A percentile compares a stretch with the other conserved stretches of the same genome.
Conservation (phyloP, 352 stramenopile genomes). For the Thalassiosira hispida region DNA sequence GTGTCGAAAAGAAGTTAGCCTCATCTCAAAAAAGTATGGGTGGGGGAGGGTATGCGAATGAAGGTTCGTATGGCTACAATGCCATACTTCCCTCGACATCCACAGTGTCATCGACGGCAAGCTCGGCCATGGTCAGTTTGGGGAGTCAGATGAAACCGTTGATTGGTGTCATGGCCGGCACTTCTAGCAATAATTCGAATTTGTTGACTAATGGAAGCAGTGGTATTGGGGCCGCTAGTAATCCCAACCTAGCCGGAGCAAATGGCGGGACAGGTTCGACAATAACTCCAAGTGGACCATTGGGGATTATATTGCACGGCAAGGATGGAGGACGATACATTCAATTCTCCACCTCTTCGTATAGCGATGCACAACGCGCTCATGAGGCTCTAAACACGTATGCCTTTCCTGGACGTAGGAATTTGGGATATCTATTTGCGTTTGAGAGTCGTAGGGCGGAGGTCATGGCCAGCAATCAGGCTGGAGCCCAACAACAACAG, state of each 20-base stretch:
- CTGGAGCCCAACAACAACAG: not conserved
- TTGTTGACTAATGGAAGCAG: slow-evolving; percentile 17
- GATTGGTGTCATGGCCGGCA: slow-evolving; percentile 16
- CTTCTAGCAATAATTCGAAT: slow-evolving; percentile 20
- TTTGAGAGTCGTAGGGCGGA: slow-evolving; percentile 79
- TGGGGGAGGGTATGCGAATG: too few species aligned
- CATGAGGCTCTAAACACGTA: slow-evolving; percentile 79
- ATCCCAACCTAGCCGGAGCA: not conserved
- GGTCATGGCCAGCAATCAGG: slow-evolving; percentile 54
- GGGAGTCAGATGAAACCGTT: slow-evolving; percentile 57
- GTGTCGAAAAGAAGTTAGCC: slow-evolving; percentile 68
- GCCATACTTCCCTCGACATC: slow-evolving; percentile 39
- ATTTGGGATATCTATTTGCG: slow-evolving; percentile 84
- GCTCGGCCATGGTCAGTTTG: slow-evolving; percentile 38
- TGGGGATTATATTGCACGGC: slow-evolving; percentile 66
- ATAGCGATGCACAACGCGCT: slow-evolving; percentile 67
- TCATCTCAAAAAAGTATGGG: slow-evolving; percentile 30
- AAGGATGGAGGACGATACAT: slow-evolving; percentile 75
- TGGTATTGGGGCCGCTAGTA: slow-evolving; percentile 6
- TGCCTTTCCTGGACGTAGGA: slow-evolving; percentile 79
- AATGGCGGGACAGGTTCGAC: not conserved
- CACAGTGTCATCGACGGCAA: slow-evolving; percentile 13
- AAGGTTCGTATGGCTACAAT: slow-evolving; percentile 19
- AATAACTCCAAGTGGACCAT: slow-evolving; percentile 18
- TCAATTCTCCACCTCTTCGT: slow-evolving; percentile 70